These are phyloP conservation scores for Picea sitchensis DNA, from an alignment of 75 land plant genomes.

Conservation along the genomic window DNA sequence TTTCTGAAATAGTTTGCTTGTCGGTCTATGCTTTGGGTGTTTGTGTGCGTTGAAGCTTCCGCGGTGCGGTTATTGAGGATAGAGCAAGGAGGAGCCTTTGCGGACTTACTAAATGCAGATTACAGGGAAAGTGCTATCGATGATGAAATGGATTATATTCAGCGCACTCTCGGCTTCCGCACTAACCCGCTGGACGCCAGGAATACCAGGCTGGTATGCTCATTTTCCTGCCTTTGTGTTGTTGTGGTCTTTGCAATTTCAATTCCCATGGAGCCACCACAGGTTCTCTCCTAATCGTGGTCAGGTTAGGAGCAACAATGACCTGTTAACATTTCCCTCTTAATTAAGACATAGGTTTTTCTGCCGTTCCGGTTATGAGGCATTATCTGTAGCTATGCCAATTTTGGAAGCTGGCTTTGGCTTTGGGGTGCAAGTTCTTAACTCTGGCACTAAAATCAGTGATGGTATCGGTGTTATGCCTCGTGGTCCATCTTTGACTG, in stretches of 20 bases:
- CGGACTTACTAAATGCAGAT: conserved; percentile 78
- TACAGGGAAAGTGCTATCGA: conserved; percentile 42
- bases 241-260: not conserved
- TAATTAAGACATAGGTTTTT: too few species aligned
- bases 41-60: conserved; percentile 33
- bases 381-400: too few species aligned
- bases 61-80: conserved; percentile 89
- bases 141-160: conserved; percentile 82
- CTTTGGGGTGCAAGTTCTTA: too few species aligned
- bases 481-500: too few species aligned
- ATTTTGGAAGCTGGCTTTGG: too few species aligned
- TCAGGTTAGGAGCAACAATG: too few species aligned
- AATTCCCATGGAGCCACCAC: not conserved
- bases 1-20: not conserved
- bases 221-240: not conserved
- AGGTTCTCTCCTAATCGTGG: too few species aligned
- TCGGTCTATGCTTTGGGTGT: not conserved
- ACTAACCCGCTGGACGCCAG: conserved; percentile 61
- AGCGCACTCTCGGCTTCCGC: conserved; percentile 80
- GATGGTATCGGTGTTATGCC: too few species aligned
- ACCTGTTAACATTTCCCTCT: too few species aligned
- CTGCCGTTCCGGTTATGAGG: too few species aligned
- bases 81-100: conserved; percentile 83
- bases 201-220: conserved; percentile 66
- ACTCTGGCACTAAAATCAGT: too few species aligned